Base-by-base conservation (phyloP, 805 yeast species). In the Yamadazyma sp. region DNA sequence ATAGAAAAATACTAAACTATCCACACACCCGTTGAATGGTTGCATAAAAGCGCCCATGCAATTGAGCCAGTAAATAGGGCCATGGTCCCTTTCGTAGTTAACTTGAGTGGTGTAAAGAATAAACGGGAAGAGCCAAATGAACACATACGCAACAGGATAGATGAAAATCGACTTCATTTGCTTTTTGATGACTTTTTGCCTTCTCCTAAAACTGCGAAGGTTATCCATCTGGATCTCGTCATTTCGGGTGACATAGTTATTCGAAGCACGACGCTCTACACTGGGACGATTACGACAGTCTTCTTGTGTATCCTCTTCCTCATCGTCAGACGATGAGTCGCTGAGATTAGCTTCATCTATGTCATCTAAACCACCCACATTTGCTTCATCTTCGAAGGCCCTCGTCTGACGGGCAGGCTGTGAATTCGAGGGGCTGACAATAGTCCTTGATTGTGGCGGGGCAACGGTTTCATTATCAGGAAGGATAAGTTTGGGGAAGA, bases 121-220 rank as follows among this genome's bases (percentile, higher is more conserved):
- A 43, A 86, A 75, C 2, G 96, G 96, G 46, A 84, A 81, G 14
- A 82, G 53, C 97, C 97, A 89, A 32, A 88, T 60, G 18, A 84
- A 68, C 41, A 87, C 70, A 58, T 87, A 89, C 2, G 95, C 83
- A 28, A 83, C 63, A 3, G 97, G 97, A 55, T 89, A 89, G 31
- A 89, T 70, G 59, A 89, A 87, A 32, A 89, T 82, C 21, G 82
- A 71, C 50, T 80, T 80, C 74, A 86, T 79, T 61, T 89, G 95
- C 40, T 80, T 78, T 54, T 82, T 79, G 35, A 89, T 84, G 44
- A 75, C 73, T 19, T 72, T 60, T 47, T 88, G 80, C 13, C 93
- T 68, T 25, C 71, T 63, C 42, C 82, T 74, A 56, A 87, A 80
- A 42, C 72, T 72, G 24, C 67, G 71, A 57, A 84, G 70, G 36